Conservation (phyloP, 2,329 filamentous ascomycete genomes). For the Endothia cerciana region DNA sequence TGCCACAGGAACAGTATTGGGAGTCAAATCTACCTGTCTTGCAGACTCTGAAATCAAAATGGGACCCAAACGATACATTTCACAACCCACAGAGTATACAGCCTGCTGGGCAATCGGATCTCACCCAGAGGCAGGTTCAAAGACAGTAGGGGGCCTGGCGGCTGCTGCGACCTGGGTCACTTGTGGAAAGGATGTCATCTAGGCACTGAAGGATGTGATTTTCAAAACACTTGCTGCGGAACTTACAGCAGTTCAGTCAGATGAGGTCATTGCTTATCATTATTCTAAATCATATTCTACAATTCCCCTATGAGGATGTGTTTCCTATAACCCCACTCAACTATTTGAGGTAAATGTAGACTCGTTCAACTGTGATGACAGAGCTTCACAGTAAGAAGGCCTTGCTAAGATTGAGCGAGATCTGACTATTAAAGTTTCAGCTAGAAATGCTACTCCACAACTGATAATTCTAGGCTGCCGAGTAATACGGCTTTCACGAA, state of each 20-base stretch:
- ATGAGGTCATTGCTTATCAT: too few species aligned
- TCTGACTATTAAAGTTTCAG: neutral
- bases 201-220: neutral
- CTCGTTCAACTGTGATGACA: too few species aligned
- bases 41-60: conserved; percentile 52
- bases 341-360: too few species aligned
- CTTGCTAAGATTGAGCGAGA: too few species aligned
- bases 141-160: neutral
- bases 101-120: conserved; percentile 30
- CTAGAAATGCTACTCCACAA: neutral
- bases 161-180: neutral
- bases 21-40: conserved; percentile 53
- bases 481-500: neutral
- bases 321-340: too few species aligned
- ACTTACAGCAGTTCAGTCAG: neutral
- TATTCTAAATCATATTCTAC: too few species aligned
- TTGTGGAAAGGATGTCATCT: too few species aligned
- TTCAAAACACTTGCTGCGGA: neutral
- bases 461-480: neutral
- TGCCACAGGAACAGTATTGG: conserved; percentile 59
- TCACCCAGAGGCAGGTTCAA: neutral
- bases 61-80: conserved; percentile 60
- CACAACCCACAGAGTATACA: conserved; percentile 62
- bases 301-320: too few species aligned
- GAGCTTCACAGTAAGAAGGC: too few species aligned